Percentiles rank a stretch among this genome's conserved stretches.
Evolutionary conservation across 1,284 basidiomycete genomes (phyloP).

Genomic region (Takashimella tepidaria): DNA sequence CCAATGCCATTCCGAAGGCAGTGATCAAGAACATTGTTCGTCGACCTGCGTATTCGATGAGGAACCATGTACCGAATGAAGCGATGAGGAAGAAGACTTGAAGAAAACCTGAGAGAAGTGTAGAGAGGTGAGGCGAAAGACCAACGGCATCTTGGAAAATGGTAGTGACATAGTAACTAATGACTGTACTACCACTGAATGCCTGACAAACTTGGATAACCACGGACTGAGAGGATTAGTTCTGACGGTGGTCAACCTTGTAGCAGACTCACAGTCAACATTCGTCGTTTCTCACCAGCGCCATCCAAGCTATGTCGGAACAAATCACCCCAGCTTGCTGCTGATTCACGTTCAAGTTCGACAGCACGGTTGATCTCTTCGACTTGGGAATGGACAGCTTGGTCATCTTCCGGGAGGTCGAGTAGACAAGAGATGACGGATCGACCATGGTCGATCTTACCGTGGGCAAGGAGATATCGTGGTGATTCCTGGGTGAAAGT

Average conservation of each 20-base stretch:
- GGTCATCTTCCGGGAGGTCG: slow-evolving; percentile 5
- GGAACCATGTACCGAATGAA: slow-evolving; percentile 10
- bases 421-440: slow-evolving; percentile 8
- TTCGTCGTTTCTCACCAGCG: slow-evolving; percentile 16
- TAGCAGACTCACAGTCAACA: slow-evolving; percentile 17
- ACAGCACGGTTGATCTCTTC: slow-evolving; percentile 16
- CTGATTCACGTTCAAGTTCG: slow-evolving; percentile 15
- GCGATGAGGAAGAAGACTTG: slow-evolving; percentile 17
- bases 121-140: slow-evolving; percentile 6
- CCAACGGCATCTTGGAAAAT: slow-evolving; percentile 17
- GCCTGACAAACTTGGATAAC: slow-evolving; percentile 9
- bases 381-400: slow-evolving; percentile 7
- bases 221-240: no score
- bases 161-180: slow-evolving; percentile 8
- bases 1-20: slow-evolving; percentile 14
- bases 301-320: slow-evolving; percentile 11
- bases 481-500: slow-evolving; percentile 13
- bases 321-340: slow-evolving; percentile 13
- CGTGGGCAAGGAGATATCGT: slow-evolving; percentile 14
- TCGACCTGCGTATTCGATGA: slow-evolving; percentile 14
- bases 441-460: slow-evolving; percentile 8
- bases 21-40: slow-evolving; percentile 14
- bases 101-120: slow-evolving; percentile 13
- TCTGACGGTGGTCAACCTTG: no score
- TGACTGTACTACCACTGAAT: slow-evolving; percentile 7